Conservation (phyloP, 495 filamentous ascomycete species). For the Aspergillus saccharolyticus region DNA sequence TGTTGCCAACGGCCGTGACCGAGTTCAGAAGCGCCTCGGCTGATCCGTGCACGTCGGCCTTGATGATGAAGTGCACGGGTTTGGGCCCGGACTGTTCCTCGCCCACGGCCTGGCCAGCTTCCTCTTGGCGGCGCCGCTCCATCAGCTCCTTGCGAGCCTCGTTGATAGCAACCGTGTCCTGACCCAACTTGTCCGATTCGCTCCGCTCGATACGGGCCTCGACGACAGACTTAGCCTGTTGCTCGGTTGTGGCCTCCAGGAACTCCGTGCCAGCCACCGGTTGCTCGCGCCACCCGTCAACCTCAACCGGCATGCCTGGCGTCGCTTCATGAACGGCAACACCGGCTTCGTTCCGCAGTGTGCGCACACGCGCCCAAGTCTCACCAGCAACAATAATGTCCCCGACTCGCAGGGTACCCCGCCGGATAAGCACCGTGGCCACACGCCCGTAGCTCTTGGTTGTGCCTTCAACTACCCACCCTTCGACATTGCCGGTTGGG, state of each 20-base stretch:
- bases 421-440: slow-evolving; percentile 81
- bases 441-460: slow-evolving; percentile 83
- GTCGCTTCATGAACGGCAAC: slow-evolving; percentile 64
- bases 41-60: slow-evolving; percentile 88
- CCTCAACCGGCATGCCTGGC: slow-evolving; percentile 84
- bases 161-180: slow-evolving; percentile 75
- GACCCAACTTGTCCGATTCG: slow-evolving; percentile 55
- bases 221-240: slow-evolving; percentile 74
- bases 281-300: slow-evolving; percentile 91
- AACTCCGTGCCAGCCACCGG: slow-evolving; percentile 86
- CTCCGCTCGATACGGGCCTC: slow-evolving; percentile 63
- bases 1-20: slow-evolving; percentile 70
- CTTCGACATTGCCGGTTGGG: slow-evolving; percentile 70
- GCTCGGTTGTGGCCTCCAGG: slow-evolving; percentile 73
- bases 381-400: slow-evolving; percentile 83
- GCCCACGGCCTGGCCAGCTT: slow-evolving; percentile 24
- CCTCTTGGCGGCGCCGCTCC: slow-evolving; percentile 53
- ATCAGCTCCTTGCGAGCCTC: slow-evolving; percentile 57
- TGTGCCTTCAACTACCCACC: slow-evolving; percentile 91
- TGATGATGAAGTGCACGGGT: slow-evolving; percentile 76
- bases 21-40: slow-evolving; percentile 82
- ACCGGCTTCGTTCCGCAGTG: slow-evolving; percentile 81
- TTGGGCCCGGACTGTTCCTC: slow-evolving; percentile 48
- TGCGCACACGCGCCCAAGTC: slow-evolving; percentile 78
- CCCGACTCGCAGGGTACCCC: slow-evolving; percentile 76